A percentile compares a stretch with the other conserved stretches of the same genome.
Conservation (phyloP, 345 rosid species). For the Microthlaspi erraticum region DNA sequence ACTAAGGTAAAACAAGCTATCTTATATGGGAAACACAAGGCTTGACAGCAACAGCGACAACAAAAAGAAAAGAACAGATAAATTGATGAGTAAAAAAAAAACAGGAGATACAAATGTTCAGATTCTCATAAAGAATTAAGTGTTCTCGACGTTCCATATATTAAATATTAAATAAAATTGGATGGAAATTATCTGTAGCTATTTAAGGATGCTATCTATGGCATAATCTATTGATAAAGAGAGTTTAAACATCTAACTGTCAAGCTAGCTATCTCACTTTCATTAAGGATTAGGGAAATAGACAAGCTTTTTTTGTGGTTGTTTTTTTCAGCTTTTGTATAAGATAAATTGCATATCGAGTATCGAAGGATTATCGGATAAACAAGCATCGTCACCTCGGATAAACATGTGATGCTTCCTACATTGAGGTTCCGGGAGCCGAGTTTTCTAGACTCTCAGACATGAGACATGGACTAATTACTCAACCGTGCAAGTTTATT, state of each 20-base stretch:
- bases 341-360: background rate
- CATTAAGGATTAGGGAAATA: background rate
- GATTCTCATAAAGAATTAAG: background rate
- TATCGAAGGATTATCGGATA: no score
- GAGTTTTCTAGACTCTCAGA: no score
- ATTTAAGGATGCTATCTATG: background rate
- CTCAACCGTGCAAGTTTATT: no score
- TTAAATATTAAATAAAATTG: background rate
- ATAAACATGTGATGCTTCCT: no score
- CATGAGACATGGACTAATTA: no score
- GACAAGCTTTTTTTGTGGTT: background rate
- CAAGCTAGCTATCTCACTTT: background rate
- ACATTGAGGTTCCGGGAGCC: no score
- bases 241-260: background rate
- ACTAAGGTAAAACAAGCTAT: background rate
- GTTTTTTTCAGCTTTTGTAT: background rate
- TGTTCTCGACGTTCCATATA: slow-evolving; percentile 6
- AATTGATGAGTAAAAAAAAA: no score
- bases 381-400: no score
- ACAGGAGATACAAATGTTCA: background rate
- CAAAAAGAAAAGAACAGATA: no score
- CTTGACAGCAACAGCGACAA: no score
- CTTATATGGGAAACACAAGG: no score
- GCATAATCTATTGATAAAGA: background rate
- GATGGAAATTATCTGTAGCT: background rate